Evolutionary conservation across 2,329 filamentous ascomycete species (phyloP).

Genomic region (Aspergillus cejpii): DNA sequence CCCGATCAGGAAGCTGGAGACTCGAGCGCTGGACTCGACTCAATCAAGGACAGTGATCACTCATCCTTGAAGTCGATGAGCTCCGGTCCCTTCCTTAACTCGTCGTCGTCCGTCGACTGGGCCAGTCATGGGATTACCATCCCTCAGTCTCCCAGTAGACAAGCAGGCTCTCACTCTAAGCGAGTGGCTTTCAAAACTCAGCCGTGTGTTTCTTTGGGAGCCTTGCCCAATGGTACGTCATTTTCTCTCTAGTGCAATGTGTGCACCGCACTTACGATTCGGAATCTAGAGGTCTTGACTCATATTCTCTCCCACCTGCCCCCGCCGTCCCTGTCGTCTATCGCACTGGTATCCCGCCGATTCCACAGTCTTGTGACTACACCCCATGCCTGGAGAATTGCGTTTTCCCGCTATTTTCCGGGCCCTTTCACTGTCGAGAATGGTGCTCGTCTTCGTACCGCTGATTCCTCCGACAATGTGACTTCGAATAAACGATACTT

Average conservation of each 20-base stretch:
- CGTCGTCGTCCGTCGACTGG: constrained; percentile 44
- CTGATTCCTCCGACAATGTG: constrained; percentile 49
- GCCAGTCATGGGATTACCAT: constrained; percentile 50
- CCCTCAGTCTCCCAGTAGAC: constrained; percentile 30
- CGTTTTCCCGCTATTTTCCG: constrained; percentile 85
- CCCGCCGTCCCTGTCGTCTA: constrained; percentile 71
- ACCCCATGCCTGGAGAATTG: constrained; percentile 87
- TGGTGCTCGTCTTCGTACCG: constrained; percentile 38
- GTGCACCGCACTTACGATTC: constrained; percentile 9
- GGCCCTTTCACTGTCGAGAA: constrained; percentile 56
- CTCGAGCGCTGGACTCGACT: constrained; percentile 20
- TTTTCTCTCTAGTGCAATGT: constrained; percentile 4
- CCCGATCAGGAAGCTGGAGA: constrained; percentile 35
- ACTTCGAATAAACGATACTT: constrained; percentile 73
- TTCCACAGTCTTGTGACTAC: constrained; percentile 84
- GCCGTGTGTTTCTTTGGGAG: constrained; percentile 46
- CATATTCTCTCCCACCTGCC: constrained; percentile 86
- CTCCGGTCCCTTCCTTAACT: constrained; percentile 20
- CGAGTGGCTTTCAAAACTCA: constrained; percentile 43
- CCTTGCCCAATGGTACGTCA: constrained; percentile 71
- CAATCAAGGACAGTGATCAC: constrained; percentile 16
- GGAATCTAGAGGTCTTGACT: constrained; percentile 70
- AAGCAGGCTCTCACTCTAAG: constrained; percentile 46
- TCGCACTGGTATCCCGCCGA: constrained; percentile 78
- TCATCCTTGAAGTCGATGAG: constrained; percentile 29